Base-by-base conservation (phyloP, 2,329 filamentous ascomycete species). In the Fusarium sp. region DNA sequence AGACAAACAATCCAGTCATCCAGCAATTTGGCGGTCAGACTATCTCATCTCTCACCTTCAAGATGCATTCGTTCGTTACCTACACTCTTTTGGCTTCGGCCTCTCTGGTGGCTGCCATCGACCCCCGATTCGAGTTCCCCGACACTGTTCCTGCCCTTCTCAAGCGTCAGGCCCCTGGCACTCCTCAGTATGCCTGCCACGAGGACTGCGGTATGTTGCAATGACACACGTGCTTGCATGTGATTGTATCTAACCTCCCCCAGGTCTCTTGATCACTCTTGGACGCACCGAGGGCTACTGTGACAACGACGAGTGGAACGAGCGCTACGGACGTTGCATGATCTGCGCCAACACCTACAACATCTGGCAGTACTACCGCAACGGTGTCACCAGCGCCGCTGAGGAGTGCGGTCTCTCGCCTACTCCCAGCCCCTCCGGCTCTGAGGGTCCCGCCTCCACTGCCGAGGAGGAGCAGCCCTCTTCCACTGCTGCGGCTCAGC, bases 361-460 rank as follows among this genome's bases (percentile, higher is more conserved):
- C 65, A 86, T 86, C 75, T 87, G 86, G 86, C 74, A 80, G 50
- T 83, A 83, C 78, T 87, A 87, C 69, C 80, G 85, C 13, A 75
- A 68, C 47, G 79, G 80, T 0, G 73, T 87, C 27, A 79, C 75
- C n/a, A 74, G 57, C 18, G 81, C 79, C 4, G 85, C 81, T 7
- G 54, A 72, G 6, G 42, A 67, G 8, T 85, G 84, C 35, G 78
- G 78, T 4, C 67, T 76, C 6, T 71, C 71, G 1, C 71, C 74
- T 4, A 45, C 67, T 10, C 74, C 74, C 4, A 77, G 65, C 3
- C 59, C 74, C 6, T 76, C 74, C 22, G 74, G 74, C 1, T 64
- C 54, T n/a, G 50, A 40, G 0, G 65, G 33, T 40, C 18, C 69
- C 50, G 22, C 56, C 6, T 61, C 71, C 3, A 70, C 68, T 6